Percentiles rank a stretch among this genome's conserved stretches.
Evolutionary conservation across 208 protist genomes (phyloP).

Genomic region (Acanthamoeba comandoni): DNA sequence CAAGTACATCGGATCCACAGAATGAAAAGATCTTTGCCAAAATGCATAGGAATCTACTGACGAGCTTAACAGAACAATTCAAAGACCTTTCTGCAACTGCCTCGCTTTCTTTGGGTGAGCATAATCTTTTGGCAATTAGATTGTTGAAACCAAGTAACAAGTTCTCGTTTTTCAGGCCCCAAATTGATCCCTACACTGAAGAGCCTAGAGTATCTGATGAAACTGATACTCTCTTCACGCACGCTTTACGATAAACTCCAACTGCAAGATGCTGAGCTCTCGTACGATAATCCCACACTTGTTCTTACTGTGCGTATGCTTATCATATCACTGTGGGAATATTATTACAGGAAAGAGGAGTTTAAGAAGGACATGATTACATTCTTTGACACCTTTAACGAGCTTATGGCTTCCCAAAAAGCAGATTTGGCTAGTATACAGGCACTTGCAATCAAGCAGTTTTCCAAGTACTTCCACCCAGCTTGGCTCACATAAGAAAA

Average conservation of each 20-base stretch:
- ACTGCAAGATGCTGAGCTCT: constrained; percentile 28
- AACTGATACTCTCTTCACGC: constrained; percentile 65
- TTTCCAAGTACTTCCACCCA: constrained; percentile 6
- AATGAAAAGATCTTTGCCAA: constrained; percentile 66
- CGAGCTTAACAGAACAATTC: constrained; percentile 69
- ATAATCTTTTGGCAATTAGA: neutral
- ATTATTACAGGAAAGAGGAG: constrained; percentile 48
- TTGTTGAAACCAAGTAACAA: constrained; percentile 16
- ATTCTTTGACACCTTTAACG: constrained; percentile 67
- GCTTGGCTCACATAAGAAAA: neutral
- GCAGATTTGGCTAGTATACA: constrained; percentile 73
- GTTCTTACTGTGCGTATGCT: neutral
- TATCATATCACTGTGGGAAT: neutral
- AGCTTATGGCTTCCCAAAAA: constrained; percentile 50
- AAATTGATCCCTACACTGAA: constrained; percentile 71
- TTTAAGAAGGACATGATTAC: constrained; percentile 51
- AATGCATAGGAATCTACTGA: constrained; percentile 72
- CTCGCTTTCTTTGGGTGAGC: neutral
- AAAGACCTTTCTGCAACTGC: neutral
- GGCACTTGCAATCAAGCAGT: constrained; percentile 74
- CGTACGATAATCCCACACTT: constrained; percentile 18
- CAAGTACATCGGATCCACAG: neutral
- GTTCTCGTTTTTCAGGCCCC: constrained; percentile 27
- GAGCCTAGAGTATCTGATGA: constrained; percentile 82
- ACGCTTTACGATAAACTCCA: constrained; percentile 59